Evolutionary conservation across 2,329 filamentous ascomycete species (phyloP), one percentile per base, ranked within the genome.

Genomic region (Meredithiella fracta): DNA sequence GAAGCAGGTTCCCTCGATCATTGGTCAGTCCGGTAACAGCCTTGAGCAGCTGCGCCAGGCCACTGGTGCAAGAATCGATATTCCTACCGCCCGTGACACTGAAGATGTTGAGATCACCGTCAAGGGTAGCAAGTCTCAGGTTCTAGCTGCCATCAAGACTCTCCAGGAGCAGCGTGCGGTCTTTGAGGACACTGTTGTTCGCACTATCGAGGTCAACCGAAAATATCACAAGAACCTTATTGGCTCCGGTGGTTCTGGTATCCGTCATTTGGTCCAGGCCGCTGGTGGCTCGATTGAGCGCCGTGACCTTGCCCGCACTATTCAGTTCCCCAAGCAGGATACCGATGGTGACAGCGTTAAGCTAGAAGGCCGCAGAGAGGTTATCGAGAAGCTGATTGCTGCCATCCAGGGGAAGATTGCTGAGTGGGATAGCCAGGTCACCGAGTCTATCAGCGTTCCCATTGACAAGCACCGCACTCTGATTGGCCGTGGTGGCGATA

Each of bases 271-370:
- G 59, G 86, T 98, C 56, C 75, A 85, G 55, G 80, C 86, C 63
- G 90, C 92, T 50, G 94, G 92, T 60, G 94, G 92, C 8, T 89
- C 90, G 38, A 85, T 89, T 62, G 90, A 95, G 65, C 80, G 84
- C 60, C 82, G 86, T 42, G 83, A 86, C 60, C 79, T 92, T 63
- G 86, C 89, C 53, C 86, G 91, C 60, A 88, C 91, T 63, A 88
- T 98, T 59, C 89, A 91, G 67, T 97, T 98, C 74, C 92, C 92
- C 57, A 89, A 90, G 67, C 83, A 86, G 61, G 90, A 94, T 58
- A 79, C 83, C 54, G 83, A 85, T 59, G 88, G 86, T 47, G 87
- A 85, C 65, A 78, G 77, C 25, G 95, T 98, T 69, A 90, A 85
- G 66, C 75, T 98, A 4, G 90, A 96, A 69, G 92, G 92, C 29